These are phyloP conservation scores for Harrya chromipes DNA, from an alignment of 768 basidiomycete species.

Conservation along the genomic window DNA sequence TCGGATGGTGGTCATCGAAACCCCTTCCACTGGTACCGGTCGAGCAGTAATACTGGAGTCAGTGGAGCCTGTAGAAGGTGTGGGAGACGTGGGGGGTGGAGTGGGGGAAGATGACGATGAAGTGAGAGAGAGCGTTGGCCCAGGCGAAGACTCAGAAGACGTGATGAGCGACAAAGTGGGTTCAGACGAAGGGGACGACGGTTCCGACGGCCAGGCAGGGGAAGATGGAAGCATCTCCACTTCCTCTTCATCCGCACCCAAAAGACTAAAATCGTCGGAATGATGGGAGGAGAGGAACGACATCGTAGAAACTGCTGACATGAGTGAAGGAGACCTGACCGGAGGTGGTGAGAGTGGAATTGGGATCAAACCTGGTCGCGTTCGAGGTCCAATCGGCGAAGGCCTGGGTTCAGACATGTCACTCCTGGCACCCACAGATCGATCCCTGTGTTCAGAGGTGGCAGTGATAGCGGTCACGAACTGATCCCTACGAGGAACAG, in stretches of 20 bases:
- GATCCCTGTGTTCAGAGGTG: constrained; percentile 39
- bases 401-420: constrained; percentile 33
- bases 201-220: constrained; percentile 36
- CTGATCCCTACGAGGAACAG: constrained; percentile 35
- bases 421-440: constrained; percentile 45
- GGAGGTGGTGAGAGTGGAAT: constrained; percentile 45
- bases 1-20: constrained; percentile 44
- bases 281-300: constrained; percentile 63
- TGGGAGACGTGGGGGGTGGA: constrained; percentile 36
- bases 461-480: constrained; percentile 45
- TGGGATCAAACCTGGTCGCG: constrained; percentile 24
- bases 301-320: constrained; percentile 31
- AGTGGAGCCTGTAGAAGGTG: constrained; percentile 27
- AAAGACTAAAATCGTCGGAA: constrained; percentile 62
- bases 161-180: constrained; percentile 34
- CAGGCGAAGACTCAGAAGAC: constrained; percentile 33
- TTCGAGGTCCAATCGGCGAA: constrained; percentile 26
- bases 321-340: constrained; percentile 38
- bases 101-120: constrained; percentile 35
- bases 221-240: constrained; percentile 28
- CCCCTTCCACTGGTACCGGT: constrained; percentile 25
- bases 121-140: constrained; percentile 38
- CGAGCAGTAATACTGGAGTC: constrained; percentile 39
- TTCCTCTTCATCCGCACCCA: constrained; percentile 35
- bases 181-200: constrained; percentile 26